Conservation (phyloP, 192 early-diverging fungal species). For the Rhizoclosmatium sp. region DNA sequence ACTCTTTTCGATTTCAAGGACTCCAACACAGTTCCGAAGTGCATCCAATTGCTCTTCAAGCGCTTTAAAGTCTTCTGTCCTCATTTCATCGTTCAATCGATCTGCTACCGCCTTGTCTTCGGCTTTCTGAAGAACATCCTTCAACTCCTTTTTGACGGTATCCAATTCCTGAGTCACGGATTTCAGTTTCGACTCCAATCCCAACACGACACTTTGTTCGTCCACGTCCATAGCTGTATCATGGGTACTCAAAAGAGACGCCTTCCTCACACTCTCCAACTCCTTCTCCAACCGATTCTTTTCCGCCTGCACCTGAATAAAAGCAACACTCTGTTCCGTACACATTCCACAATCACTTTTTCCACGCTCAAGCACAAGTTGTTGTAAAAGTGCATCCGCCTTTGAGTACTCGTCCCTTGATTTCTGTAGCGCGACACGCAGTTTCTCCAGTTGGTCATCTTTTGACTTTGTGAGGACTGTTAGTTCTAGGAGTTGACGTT, state of each 20-base stretch:
- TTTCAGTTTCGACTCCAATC: background rate
- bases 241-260: background rate
- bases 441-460: background rate
- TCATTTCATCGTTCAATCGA: slow-evolving; percentile 4
- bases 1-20: slow-evolving; percentile 9
- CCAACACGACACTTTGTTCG: background rate
- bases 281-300: slow-evolving; percentile 2
- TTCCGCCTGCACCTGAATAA: slow-evolving; percentile 9
- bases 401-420: background rate
- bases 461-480: background rate
- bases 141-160: background rate
- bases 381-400: background rate
- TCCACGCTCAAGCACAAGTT: background rate
- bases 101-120: background rate
- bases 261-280: background rate
- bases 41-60: background rate
- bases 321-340: background rate
- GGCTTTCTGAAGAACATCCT: background rate
- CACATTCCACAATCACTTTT: slow-evolving; percentile 3
- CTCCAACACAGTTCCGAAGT: background rate
- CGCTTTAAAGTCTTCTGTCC: slow-evolving; percentile 7
- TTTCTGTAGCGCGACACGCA: background rate
- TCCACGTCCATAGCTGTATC: slow-evolving; percentile 1
- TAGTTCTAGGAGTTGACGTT: background rate
- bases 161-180: background rate